Evolutionary conservation across 306 rosid genomes (phyloP).

Genomic region (Fragaria ananassa): DNA sequence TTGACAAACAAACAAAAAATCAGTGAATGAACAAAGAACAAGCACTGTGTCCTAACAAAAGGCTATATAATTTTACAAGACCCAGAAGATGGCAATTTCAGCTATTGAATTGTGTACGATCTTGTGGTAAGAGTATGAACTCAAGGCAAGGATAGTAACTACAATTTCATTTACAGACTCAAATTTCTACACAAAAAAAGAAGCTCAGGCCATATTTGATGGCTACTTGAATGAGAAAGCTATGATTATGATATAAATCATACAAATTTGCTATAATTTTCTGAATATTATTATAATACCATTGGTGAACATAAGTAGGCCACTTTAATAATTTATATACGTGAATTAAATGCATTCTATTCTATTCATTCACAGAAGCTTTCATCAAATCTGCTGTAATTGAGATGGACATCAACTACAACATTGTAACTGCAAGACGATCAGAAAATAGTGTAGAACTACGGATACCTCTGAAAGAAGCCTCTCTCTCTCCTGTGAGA

Average conservation of each 20-base stretch:
- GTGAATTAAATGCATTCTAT: background rate
- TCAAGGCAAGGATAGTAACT: background rate
- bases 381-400: background rate
- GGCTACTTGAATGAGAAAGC: background rate
- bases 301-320: background rate
- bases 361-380: background rate
- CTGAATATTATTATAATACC: background rate
- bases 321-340: background rate
- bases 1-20: background rate
- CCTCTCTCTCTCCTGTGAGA: slow-evolving; percentile 74
- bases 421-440: background rate
- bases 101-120: background rate
- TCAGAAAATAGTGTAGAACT: slow-evolving; percentile 13
- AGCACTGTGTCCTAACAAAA: background rate
- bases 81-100: background rate
- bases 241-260: background rate
- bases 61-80: background rate
- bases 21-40: background rate
- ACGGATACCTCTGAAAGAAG: slow-evolving; percentile 74
- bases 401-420: background rate
- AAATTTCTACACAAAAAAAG: background rate
- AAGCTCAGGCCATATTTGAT: background rate
- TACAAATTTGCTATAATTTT: background rate
- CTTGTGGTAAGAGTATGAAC: background rate
- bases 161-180: background rate